A percentile compares a stretch with the other conserved stretches of the same genome.
phyloP scores from a whole-genome alignment of 441 rosid species.

The Pelargonium fulgidum region DNA sequence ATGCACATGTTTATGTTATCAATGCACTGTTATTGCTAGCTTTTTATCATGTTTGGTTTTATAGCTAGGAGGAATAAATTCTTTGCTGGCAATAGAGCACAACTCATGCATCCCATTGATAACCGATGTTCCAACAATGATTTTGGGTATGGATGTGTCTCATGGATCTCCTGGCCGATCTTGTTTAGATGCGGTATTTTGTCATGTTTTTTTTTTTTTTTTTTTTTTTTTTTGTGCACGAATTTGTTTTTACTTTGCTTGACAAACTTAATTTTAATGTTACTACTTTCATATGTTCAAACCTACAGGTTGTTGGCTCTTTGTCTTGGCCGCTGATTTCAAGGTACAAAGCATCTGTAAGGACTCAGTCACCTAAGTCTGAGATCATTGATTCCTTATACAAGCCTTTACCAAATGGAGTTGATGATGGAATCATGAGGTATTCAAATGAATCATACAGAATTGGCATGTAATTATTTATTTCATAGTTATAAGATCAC shows the following conservation, averaged over 20 bases:
- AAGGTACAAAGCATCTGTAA: conserved; percentile 84
- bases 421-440: conserved; percentile 84
- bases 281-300: conserved; percentile 14
- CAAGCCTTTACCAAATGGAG: conserved; percentile 52
- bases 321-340: conserved; percentile 77
- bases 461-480: neutral
- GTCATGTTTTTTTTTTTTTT: conserved; percentile 5
- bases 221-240: neutral
- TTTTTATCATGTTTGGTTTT: conserved; percentile 19
- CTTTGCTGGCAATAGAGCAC: conserved; percentile 63
- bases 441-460: conserved; percentile 19
- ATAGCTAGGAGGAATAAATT: conserved; percentile 94
- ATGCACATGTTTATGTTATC: conserved; percentile 10
- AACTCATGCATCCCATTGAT: conserved; percentile 47
- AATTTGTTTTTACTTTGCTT: neutral
- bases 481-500: conserved; percentile 1
- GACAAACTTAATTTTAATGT: conserved; percentile 2
- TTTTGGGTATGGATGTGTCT: conserved; percentile 97
- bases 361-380: conserved; percentile 73
- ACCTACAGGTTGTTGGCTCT: conserved; percentile 86
- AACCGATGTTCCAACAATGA: conserved; percentile 64
- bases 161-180: conserved; percentile 86
- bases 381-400: conserved; percentile 86
- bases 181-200: conserved; percentile 75
- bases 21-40: conserved; percentile 6